These are phyloP conservation scores for Trypethelium eluteriae DNA, from an alignment of 495 filamentous ascomycete species.

Conservation along the genomic window DNA sequence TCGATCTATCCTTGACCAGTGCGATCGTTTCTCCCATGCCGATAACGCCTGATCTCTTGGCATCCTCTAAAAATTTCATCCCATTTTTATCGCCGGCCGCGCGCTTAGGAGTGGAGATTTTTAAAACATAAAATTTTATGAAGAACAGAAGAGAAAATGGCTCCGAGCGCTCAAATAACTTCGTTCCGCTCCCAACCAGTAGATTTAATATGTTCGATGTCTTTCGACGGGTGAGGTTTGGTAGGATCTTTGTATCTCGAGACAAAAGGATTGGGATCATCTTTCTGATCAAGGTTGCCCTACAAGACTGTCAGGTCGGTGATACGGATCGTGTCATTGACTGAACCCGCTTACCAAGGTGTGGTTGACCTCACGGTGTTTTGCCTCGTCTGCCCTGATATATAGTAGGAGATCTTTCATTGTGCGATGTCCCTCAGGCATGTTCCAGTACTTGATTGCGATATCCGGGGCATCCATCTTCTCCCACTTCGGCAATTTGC, in stretches of 20 bases:
- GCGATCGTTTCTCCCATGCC: no score
- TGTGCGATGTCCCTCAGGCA: conserved; percentile 73
- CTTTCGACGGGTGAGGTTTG: conserved; percentile 62
- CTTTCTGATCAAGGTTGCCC: conserved; percentile 63
- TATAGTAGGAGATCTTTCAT: conserved; percentile 85
- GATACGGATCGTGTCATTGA: conserved; percentile 11
- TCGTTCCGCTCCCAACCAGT: conserved; percentile 80
- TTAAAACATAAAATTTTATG: not conserved
- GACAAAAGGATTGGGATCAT: conserved; percentile 87
- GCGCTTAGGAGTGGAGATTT: not conserved
- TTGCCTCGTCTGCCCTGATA: conserved; percentile 90
- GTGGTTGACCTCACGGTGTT: conserved; percentile 95
- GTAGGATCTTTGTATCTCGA: conserved; percentile 58
- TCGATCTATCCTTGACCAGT: no score
- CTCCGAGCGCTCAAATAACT: conserved; percentile 50
- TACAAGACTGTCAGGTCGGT: conserved; percentile 2
- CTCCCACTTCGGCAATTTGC: conserved; percentile 75
- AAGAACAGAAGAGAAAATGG: no score
- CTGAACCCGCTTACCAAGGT: conserved; percentile 50
- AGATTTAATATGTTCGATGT: conserved; percentile 57
- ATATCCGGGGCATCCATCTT: conserved; percentile 76
- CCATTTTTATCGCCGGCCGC: not conserved
- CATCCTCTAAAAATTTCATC: not conserved
- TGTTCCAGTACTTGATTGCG: conserved; percentile 82
- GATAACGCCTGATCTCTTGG: not conserved